Conservation (phyloP, 2,329 filamentous ascomycete species). For the Exophiala mesophila region DNA sequence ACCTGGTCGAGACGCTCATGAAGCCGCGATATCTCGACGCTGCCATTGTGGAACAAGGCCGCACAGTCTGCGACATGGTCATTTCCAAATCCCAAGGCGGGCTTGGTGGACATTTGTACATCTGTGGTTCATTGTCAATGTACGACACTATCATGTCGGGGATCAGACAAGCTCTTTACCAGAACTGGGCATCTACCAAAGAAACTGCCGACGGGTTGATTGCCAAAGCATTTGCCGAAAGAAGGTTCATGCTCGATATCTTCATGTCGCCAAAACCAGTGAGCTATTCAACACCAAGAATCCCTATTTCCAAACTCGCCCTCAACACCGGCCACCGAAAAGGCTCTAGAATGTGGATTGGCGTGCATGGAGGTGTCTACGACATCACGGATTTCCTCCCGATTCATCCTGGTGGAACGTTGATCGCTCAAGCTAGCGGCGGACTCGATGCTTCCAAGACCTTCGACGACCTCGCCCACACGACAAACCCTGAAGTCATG, state of each 20-base stretch:
- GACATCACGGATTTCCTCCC: slow-evolving; percentile 15
- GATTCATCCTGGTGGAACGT: slow-evolving; percentile 12
- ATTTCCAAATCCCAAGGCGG: slow-evolving; percentile 15
- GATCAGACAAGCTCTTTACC: slow-evolving; percentile 53
- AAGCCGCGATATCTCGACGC: slow-evolving; percentile 13
- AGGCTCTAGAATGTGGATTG: slow-evolving; percentile 14
- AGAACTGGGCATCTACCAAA: slow-evolving; percentile 49
- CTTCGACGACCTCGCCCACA: slow-evolving; percentile 15
- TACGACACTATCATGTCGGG: slow-evolving; percentile 54
- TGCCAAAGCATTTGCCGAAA: slow-evolving; percentile 51
- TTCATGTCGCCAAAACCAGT: slow-evolving; percentile 54
- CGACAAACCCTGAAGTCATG: slow-evolving; percentile 13
- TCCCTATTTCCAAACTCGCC: slow-evolving; percentile 48
- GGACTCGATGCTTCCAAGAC: slow-evolving; percentile 16
- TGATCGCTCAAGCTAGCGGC: slow-evolving; percentile 14
- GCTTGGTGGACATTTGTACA: slow-evolving; percentile 37
- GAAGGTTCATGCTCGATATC: slow-evolving; percentile 54
- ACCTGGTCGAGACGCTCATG: slow-evolving; percentile 13
- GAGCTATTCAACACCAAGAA: slow-evolving; percentile 47
- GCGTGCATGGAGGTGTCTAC: slow-evolving; percentile 13
- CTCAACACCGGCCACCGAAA: slow-evolving; percentile 47
- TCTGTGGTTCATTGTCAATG: slow-evolving; percentile 47
- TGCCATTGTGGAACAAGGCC: slow-evolving; percentile 15
- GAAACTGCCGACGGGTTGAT: slow-evolving; percentile 49
- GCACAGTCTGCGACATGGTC: slow-evolving; percentile 15